Base-by-base conservation (phyloP, 306 rosid genomes). In the Phaseolus lunatus region DNA sequence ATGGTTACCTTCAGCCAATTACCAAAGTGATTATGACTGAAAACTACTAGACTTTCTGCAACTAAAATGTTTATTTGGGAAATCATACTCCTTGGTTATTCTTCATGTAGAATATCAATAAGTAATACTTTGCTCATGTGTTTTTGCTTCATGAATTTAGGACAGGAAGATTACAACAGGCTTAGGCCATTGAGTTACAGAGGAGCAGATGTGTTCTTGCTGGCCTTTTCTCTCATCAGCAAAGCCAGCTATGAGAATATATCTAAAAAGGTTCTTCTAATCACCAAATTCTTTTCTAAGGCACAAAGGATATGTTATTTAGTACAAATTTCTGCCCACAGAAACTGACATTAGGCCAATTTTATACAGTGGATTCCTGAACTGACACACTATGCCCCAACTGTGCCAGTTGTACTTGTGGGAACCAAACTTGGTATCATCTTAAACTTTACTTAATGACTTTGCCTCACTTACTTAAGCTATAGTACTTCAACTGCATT, bases 391-490 rank as follows among this genome's bases (percentile, higher is more conserved):
- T 63, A 63, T 63, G 69, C 69, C 9, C 69, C 69, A 35, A 63
- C 4, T 18, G 69, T 63, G 15, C 69, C 69, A 35, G 35, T 63
- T 63, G 69, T 63, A 33, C 69, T 63, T 4, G 69, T 63, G 26
- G 69, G 69, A 63, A 63, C 69, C 11, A 63, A 63, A 63, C 69
- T 35, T 63, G 69, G 69, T 63, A 63, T 63, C 69, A n/a, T 33
- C 44, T 62, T 31, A 62, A 62, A 62, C 68, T n/a, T 62, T 33
- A 33, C 44, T 33, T n/a, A 63, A 18, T 8, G 23, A 33, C 18
- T 63, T 33, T 14, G 9, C 16, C 9, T 63, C 48, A 63, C 5
- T 58, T 4, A 26, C 13, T 18, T 35, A 63, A 18, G 22, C 67
- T 35, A n/a, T n/a, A 63, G 47, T 33, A n/a, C 4, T 63, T 35